Percentiles rank a stretch among this genome's conserved stretches.
Conservation (phyloP, 106 monocot genomes). For the Acorus gramineus region DNA sequence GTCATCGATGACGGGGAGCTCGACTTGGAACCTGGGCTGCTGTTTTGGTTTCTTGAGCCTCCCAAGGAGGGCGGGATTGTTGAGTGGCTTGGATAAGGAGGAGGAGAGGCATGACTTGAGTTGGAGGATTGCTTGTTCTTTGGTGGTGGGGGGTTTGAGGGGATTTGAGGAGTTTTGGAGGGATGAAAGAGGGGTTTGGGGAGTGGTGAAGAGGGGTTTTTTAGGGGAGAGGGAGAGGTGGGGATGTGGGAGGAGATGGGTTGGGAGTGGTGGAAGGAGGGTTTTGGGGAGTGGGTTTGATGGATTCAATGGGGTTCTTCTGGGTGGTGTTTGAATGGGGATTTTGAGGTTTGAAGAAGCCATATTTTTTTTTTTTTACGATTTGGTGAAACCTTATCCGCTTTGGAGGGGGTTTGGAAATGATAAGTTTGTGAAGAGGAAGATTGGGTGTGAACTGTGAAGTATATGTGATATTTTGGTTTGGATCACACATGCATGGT, state of each 20-base stretch:
- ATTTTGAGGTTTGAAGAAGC: too few relatives aligned
- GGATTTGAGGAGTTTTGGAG: background rate
- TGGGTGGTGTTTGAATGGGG: too few relatives aligned
- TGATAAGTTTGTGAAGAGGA: too few relatives aligned
- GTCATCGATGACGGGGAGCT: conserved; percentile 84
- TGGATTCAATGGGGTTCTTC: too few relatives aligned
- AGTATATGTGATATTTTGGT: too few relatives aligned
- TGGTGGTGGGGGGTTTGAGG: conserved; percentile 32
- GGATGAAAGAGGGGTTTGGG: background rate
- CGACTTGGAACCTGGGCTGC: conserved; percentile 65
- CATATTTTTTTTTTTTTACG: too few relatives aligned
- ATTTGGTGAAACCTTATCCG: too few relatives aligned
- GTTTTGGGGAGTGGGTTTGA: too few relatives aligned
- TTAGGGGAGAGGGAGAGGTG: background rate
- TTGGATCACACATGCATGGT: too few relatives aligned
- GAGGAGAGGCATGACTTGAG: conserved; percentile 63
- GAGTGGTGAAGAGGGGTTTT: background rate
- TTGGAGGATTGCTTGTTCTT: conserved; percentile 83
- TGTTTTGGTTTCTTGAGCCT: conserved; percentile 60
- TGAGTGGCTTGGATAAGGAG: conserved; percentile 65
- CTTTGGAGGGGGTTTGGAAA: too few relatives aligned
- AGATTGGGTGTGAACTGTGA: too few relatives aligned
- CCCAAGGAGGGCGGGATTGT: conserved; percentile 44
- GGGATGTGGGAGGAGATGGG: background rate
- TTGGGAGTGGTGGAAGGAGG: background rate